Base-by-base conservation (phyloP, 2,329 filamentous ascomycete genomes). In the Canariomyces notabilis region DNA sequence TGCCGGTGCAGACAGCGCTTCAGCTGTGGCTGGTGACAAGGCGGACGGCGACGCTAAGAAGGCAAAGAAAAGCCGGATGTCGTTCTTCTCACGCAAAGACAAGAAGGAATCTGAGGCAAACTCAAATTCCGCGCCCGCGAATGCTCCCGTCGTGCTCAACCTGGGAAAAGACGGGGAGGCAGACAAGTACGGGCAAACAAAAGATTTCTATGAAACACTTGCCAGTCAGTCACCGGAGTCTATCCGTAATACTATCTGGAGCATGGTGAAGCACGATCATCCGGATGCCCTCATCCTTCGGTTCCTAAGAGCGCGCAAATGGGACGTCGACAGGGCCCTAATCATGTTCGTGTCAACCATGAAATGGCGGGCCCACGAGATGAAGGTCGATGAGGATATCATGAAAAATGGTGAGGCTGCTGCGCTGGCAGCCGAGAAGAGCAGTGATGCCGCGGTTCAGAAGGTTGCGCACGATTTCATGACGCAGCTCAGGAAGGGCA, bases 331-430 rank as follows among this genome's bases (percentile, higher is more conserved):
- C 42, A 89, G 89, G 63, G 93, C 93, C 4, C 75, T 97, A 20
- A 78, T 95, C 55, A 98, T 98, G 93, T 71, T 96, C 65, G 78
- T 98, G 35, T 89, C 89, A 2, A 95, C 93, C 1, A 87, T 97
- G 79, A 85, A 88, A 64, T 98, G 93, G 93, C 82, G 93, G 54
- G 70, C 82, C 46, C 74, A 77, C 31, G 88, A 95, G 49, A 85
- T 93, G 75, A 82, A 88, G 57, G 87, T 97, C 16, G 93, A 98
- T 61, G 83, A 87, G 48, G 87, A 95, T 57, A 84, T 98, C 58
- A 87, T 95, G 77, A 69, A 69, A 52, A 79, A 80, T 31, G 89
- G 89, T 35, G 89, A 95, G 62, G 77, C 75, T 21, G 74, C 74
- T 16, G 82, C 86, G n/a, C 56, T 82, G 35, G 76, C 81, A 44